Evolutionary conservation across 352 stramenopile genomes (phyloP).

Genomic region (Pythium biforme): DNA sequence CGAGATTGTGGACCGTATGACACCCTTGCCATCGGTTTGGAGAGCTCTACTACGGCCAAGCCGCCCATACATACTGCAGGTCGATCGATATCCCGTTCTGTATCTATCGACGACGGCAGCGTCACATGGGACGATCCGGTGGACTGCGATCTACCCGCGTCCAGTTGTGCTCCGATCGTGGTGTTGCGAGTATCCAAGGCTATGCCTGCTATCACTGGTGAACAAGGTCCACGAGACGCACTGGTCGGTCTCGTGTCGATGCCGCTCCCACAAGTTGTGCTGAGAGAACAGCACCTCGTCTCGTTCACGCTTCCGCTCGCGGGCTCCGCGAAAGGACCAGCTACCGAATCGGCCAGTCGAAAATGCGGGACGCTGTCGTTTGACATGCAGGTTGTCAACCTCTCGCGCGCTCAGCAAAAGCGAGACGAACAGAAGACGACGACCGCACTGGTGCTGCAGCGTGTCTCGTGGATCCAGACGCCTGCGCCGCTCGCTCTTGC

Average conservation of each 20-base stretch:
- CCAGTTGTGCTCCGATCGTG: background rate
- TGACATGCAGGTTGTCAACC: conserved; percentile 19
- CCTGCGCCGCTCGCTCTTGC: conserved; percentile 9
- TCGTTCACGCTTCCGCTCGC: conserved; percentile 22
- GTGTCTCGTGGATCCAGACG: conserved; percentile 3
- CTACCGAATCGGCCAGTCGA: background rate
- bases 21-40: conserved; percentile 1
- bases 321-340: background rate
- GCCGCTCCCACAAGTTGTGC: conserved; percentile 9
- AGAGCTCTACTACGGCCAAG: too few species aligned
- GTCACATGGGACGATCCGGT: background rate
- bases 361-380: conserved; percentile 22
- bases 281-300: conserved; percentile 21
- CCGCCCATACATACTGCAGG: too few species aligned
- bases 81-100: background rate
- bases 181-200: conserved; percentile 5
- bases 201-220: background rate
- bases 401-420: background rate
- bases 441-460: conserved; percentile 3
- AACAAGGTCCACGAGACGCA: background rate
- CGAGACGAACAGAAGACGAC: background rate
- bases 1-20: conserved; percentile 3
- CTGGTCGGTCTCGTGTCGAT: conserved; percentile 9
- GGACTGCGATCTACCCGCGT: background rate
- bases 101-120: background rate